Conservation (phyloP, 2,329 filamentous ascomycete species). For the Rutstroemia sp. region DNA sequence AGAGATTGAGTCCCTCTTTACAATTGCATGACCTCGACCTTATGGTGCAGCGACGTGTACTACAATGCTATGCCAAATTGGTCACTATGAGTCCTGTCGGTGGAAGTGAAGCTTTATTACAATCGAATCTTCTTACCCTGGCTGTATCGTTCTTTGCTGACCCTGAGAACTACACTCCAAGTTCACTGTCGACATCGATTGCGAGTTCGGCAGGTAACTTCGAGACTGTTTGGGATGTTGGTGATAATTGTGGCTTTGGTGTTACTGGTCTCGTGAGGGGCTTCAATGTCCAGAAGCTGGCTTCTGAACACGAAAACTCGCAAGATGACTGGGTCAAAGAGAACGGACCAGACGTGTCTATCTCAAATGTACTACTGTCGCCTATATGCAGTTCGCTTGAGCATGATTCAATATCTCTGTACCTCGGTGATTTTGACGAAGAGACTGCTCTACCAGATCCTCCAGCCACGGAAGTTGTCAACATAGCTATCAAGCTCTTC, state of each 20-base stretch:
- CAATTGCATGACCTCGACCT: constrained; percentile 86
- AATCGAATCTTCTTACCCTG: constrained; percentile 84
- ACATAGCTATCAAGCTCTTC: constrained; percentile 88
- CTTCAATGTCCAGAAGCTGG: constrained; percentile 63
- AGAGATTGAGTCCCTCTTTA: constrained; percentile 74
- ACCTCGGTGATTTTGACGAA: constrained; percentile 47
- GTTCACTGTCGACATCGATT: constrained; percentile 82
- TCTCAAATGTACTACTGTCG: constrained; percentile 54
- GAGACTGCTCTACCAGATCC: constrained; percentile 56
- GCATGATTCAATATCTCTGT: constrained; percentile 80
- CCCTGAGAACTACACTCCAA: constrained; percentile 79
- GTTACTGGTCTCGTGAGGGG: constrained; percentile 79
- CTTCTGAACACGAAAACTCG: constrained; percentile 55
- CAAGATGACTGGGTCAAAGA: constrained; percentile 44
- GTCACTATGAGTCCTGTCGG: constrained; percentile 81
- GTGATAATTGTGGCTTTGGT: constrained; percentile 90
- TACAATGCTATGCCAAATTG: constrained; percentile 91
- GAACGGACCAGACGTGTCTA: constrained; percentile 53
- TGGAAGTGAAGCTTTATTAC: constrained; percentile 76
- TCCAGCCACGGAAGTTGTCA: constrained; percentile 86
- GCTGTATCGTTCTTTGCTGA: constrained; percentile 90
- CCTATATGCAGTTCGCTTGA: constrained; percentile 80
- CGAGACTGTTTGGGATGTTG: constrained; percentile 90
- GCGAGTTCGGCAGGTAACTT: constrained; percentile 84
- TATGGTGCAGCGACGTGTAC: constrained; percentile 85